Evolutionary conservation across 2,329 filamentous ascomycete genomes (phyloP), one percentile per base, ranked within the genome.

Genomic region (Penicillium concentricum): DNA sequence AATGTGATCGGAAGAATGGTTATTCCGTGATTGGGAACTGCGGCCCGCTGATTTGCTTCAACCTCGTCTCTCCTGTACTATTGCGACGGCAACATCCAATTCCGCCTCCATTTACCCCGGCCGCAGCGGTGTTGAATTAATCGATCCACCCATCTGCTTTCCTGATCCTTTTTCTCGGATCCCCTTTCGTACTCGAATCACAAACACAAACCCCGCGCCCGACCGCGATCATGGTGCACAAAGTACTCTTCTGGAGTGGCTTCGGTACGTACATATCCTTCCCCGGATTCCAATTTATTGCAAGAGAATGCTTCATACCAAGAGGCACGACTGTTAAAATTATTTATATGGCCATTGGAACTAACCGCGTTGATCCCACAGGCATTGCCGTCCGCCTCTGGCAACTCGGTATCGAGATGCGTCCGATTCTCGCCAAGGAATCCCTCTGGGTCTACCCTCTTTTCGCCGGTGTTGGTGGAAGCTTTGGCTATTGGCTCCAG

Each of bases 351-450:
- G 7, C 7, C 13, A 51, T 44, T 22, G 51, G 16, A 35, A 35
- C 62, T 67, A 59, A 67, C 20, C 10, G 54, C 22, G 15, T 61
- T 26, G 42, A 26, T 60, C 24, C 44, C 58, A 57, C 68, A 99
- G 94, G 94, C 82, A 79, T 97, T 70, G 92, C 90, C 73, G 89
- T 92, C 72, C 90, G 93, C 69, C 85, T 94, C 78, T 97, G 92
- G 91, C 94, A 97, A 79, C 88, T 99, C 75, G 94, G 93, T 72
- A 94, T 99, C 75, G 92, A 99, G 81, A 96, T 96, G 92, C 91
- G 92, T 61, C 94, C 93, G 51, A 88, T 97, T 77, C 91, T 97
- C 84, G 87, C 89, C 79, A 86, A 83, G 71, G 83, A 88, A 73
- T 89, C 89, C 54, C 85, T 96, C 70, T 95, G 91, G 89, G 91